Conservation (phyloP, 257 asterid species). For the Capsicum rhomboideum region DNA sequence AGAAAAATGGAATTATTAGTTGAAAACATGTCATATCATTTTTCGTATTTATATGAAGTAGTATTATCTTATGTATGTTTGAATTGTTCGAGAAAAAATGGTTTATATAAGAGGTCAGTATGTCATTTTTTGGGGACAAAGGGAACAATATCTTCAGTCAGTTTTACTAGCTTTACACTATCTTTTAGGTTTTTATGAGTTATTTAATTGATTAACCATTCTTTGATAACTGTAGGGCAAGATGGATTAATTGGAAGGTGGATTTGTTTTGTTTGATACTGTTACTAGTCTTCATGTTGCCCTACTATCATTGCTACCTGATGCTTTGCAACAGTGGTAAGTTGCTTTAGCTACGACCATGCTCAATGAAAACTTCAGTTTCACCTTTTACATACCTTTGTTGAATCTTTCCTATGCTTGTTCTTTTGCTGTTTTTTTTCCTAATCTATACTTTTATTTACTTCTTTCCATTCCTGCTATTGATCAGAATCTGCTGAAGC, state of each 20-base stretch:
- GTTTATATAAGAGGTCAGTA: background rate
- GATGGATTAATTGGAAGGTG: slow-evolving; percentile 99
- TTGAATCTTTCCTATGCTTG: background rate
- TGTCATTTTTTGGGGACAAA: background rate
- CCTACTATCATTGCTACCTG: slow-evolving; percentile 92
- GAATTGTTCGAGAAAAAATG: background rate
- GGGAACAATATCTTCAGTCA: background rate
- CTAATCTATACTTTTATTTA: background rate
- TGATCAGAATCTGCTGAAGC: background rate
- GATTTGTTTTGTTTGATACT: slow-evolving; percentile 86
- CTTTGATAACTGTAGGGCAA: slow-evolving; percentile 57
- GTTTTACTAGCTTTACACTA: background rate
- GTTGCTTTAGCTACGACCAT: slow-evolving; percentile 4
- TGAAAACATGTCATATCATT: background rate
- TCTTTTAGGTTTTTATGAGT: background rate
- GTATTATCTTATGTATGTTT: background rate
- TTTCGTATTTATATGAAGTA: background rate
- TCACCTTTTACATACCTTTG: background rate
- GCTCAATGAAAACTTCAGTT: background rate
- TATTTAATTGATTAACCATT: background rate
- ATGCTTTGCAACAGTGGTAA: slow-evolving; percentile 82
- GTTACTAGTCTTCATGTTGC: slow-evolving; percentile 90
- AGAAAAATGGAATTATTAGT: background rate
- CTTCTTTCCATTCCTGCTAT: background rate
- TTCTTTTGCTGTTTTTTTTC: background rate